phyloP scores from a whole-genome alignment of 2,329 filamentous ascomycete genomes.

The Aspergillus aculeatinus region DNA sequence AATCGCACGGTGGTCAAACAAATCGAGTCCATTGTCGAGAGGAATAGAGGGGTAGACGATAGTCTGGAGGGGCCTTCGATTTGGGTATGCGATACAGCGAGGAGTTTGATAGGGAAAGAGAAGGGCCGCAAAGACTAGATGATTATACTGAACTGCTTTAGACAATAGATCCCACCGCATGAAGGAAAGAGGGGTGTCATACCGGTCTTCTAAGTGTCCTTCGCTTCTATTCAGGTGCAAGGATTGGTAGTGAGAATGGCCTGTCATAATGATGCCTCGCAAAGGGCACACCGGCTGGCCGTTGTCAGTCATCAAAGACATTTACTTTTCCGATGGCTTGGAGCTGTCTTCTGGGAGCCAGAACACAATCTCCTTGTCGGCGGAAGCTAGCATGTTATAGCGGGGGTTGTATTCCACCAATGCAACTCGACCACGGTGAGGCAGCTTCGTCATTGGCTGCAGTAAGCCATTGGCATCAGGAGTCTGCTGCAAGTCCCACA shows the following conservation, averaged over 20 bases:
- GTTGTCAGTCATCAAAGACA: background rate
- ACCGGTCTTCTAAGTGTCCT: background rate
- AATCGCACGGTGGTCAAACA: slow-evolving; percentile 67
- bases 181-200: background rate
- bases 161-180: background rate
- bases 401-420: slow-evolving; percentile 86
- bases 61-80: slow-evolving; percentile 59
- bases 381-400: slow-evolving; percentile 87
- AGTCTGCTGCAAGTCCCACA: slow-evolving; percentile 76
- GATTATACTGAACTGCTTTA: background rate
- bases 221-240: background rate
- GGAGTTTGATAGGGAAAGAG: slow-evolving; percentile 67
- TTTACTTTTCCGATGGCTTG: slow-evolving; percentile 35
- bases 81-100: slow-evolving; percentile 64
- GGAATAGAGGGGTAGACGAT: slow-evolving; percentile 48
- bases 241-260: background rate
- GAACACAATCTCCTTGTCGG: slow-evolving; percentile 78
- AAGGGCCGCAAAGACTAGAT: slow-evolving; percentile 44
- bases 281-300: background rate
- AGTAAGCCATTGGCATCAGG: slow-evolving; percentile 56
- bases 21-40: slow-evolving; percentile 60
- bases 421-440: slow-evolving; percentile 60
- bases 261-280: background rate
- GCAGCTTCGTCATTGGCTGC: slow-evolving; percentile 40
- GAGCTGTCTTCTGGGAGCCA: slow-evolving; percentile 67